A percentile compares a stretch with the other conserved stretches of the same genome.
These are phyloP conservation scores for Xylaria sp. DNA, from an alignment of 2,329 filamentous ascomycete genomes.

Conservation along the genomic window DNA sequence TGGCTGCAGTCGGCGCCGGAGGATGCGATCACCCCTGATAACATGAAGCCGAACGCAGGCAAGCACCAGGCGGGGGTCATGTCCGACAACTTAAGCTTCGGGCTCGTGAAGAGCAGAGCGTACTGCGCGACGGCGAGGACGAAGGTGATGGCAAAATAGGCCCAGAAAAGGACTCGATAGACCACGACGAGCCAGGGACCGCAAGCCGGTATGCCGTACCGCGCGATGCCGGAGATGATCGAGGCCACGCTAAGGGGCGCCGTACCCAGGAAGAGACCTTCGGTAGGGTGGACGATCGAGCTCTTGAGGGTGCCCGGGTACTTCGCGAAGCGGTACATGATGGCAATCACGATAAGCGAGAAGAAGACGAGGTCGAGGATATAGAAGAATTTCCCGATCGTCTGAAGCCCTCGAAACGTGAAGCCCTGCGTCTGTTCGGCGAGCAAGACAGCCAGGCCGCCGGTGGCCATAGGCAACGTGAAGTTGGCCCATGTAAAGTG, in stretches of 20 bases:
- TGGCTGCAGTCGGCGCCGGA: slow-evolving; percentile 41
- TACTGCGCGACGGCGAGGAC: slow-evolving; percentile 47
- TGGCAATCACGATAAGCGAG: slow-evolving; percentile 40
- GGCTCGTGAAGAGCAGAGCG: slow-evolving; percentile 45
- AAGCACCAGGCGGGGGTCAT: slow-evolving; percentile 47
- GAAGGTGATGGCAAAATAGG: slow-evolving; percentile 49
- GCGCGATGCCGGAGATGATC: slow-evolving; percentile 49
- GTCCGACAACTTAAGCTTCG: slow-evolving; percentile 45
- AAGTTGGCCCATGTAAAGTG: slow-evolving; percentile 56
- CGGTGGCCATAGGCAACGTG: slow-evolving; percentile 54
- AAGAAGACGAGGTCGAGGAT: slow-evolving; percentile 57
- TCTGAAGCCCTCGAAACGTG: slow-evolving; percentile 54
- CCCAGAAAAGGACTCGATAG: slow-evolving; percentile 50
- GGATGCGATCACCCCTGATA: slow-evolving; percentile 46
- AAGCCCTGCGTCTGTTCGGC: slow-evolving; percentile 47
- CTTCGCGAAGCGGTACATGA: slow-evolving; percentile 51
- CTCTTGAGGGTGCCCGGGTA: slow-evolving; percentile 50
- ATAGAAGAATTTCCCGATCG: slow-evolving; percentile 57
- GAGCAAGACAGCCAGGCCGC: slow-evolving; percentile 52
- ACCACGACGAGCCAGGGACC: slow-evolving; percentile 47
- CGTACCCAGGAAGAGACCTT: slow-evolving; percentile 53
- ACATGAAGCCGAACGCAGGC: slow-evolving; percentile 44
- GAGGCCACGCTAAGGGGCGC: slow-evolving; percentile 48
- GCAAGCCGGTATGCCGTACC: slow-evolving; percentile 45
- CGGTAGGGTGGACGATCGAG: slow-evolving; percentile 56